Evolutionary conservation across 129 eudicot species (phyloP).

Genomic region (Helianthus annuus): DNA sequence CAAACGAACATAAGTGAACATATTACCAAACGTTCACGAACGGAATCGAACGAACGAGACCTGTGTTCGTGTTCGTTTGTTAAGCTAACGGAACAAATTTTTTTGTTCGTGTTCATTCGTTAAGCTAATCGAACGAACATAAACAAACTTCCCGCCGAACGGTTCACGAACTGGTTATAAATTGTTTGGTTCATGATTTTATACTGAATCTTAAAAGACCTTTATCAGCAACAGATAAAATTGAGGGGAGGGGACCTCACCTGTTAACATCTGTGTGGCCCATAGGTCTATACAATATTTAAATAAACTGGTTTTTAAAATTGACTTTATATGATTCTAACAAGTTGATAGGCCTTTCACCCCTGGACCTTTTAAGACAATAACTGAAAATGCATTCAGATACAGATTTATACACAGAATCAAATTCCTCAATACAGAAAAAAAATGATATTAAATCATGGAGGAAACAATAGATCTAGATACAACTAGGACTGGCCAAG

Average conservation of each 20-base stretch:
- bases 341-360: neutral
- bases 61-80: too few species aligned
- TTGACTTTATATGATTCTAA: neutral
- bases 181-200: neutral
- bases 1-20: too few species aligned
- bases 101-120: too few species aligned
- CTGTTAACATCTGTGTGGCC: constrained; percentile 11
- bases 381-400: neutral
- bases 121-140: too few species aligned
- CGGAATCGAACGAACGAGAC: too few species aligned
- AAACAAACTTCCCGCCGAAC: too few species aligned
- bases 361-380: neutral
- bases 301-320: neutral
- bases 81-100: too few species aligned
- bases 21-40: too few species aligned
- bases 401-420: neutral
- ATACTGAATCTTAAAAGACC: neutral
- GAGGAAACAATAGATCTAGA: constrained; percentile 12
- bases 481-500: neutral
- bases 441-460: neutral
- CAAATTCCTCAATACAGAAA: neutral
- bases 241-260: constrained; percentile 8
- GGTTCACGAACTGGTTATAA: neutral
- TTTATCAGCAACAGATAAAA: neutral
- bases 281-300: neutral